Evolutionary conservation across 129 eudicot genomes (phyloP).

Genomic region (Lactuca saligna): DNA sequence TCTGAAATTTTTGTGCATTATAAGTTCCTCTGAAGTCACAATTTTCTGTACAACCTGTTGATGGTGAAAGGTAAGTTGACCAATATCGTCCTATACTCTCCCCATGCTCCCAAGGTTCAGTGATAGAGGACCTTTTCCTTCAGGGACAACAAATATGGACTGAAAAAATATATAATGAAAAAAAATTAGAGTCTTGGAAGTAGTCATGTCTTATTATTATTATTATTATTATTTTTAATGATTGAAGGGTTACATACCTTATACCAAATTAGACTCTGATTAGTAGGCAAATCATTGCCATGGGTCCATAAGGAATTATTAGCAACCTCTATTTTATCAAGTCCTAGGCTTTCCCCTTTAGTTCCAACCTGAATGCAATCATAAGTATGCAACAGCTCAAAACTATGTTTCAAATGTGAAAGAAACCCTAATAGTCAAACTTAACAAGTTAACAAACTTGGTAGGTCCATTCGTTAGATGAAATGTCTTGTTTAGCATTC

Average conservation of each 20-base stretch:
- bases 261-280: slow-evolving; percentile 69
- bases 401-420: neutral
- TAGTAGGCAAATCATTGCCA: slow-evolving; percentile 41
- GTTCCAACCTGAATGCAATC: slow-evolving; percentile 53
- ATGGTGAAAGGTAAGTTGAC: no score
- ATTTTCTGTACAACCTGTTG: no score
- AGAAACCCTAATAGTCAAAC: neutral
- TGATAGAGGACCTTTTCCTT: no score
- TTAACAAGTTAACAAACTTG: slow-evolving; percentile 51
- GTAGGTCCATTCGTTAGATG: slow-evolving; percentile 46
- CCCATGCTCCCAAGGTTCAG: no score
- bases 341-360: slow-evolving; percentile 27
- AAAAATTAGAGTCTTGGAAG: no score
- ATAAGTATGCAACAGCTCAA: neutral
- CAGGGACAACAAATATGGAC: no score
- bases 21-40: no score
- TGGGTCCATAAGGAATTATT: slow-evolving; percentile 65
- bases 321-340: slow-evolving; percentile 49
- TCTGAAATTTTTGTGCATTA: no score
- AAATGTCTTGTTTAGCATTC: no score
- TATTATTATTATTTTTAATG: neutral
- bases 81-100: no score
- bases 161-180: no score
- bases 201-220: no score
- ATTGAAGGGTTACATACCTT: slow-evolving; percentile 43